Percentiles rank a stretch among this genome's conserved stretches.
These are phyloP conservation scores for Mycotypha africana DNA, from an alignment of 371 early-diverging fungal species.

Conservation along the genomic window DNA sequence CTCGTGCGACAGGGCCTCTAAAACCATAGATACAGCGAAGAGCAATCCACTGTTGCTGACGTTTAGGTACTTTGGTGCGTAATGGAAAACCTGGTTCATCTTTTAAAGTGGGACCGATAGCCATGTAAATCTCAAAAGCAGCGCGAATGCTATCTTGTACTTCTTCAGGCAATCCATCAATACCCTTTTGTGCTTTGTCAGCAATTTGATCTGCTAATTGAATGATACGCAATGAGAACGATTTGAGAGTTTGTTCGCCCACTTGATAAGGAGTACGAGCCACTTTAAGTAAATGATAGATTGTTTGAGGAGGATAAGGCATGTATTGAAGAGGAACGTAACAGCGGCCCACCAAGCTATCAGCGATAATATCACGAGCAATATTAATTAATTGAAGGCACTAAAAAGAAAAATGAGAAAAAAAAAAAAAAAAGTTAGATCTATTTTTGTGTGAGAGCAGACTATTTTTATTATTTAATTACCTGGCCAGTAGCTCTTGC, in stretches of 20 bases:
- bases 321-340: slow-evolving; percentile 45
- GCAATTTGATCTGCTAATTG: slow-evolving; percentile 22
- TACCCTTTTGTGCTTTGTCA: slow-evolving; percentile 32
- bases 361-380: slow-evolving; percentile 49
- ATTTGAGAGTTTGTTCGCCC: slow-evolving; percentile 16
- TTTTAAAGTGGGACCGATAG: slow-evolving; percentile 33
- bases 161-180: slow-evolving; percentile 32
- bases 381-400: slow-evolving; percentile 57
- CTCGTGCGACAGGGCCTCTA: slow-evolving; percentile 18
- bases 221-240: slow-evolving; percentile 21
- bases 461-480: slow-evolving; percentile 1
- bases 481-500: slow-evolving; percentile 52
- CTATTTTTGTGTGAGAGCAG: too few species aligned
- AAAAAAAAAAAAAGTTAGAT: not conserved
- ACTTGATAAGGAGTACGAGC: slow-evolving; percentile 18
- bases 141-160: slow-evolving; percentile 36
- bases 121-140: slow-evolving; percentile 44
- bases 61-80: slow-evolving; percentile 34
- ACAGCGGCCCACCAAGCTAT: slow-evolving; percentile 38
- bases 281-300: slow-evolving; percentile 18
- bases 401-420: slow-evolving; percentile 6
- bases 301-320: slow-evolving; percentile 9
- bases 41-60: slow-evolving; percentile 33
- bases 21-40: slow-evolving; percentile 37
- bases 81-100: slow-evolving; percentile 28